A percentile compares a stretch with the other conserved stretches of the same genome.
Conservation (phyloP, 208 protist species). For the Acanthamoeba triangularis region DNA sequence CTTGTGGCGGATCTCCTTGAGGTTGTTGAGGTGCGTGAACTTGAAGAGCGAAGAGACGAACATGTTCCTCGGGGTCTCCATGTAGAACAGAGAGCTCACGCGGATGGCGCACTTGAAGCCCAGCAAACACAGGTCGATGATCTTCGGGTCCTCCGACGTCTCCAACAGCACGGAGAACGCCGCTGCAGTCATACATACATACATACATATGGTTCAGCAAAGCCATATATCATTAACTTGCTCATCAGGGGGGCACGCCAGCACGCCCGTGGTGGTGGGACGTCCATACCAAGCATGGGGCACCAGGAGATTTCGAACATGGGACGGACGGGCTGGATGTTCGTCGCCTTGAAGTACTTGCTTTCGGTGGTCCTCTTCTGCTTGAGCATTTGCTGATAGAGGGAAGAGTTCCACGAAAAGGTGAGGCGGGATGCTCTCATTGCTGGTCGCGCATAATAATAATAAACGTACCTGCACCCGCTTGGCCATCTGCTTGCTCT, state of each 20-base stretch:
- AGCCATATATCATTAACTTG: not conserved
- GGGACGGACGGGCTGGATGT: conserved; percentile 88
- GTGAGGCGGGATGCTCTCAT: no score
- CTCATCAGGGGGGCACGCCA: not conserved
- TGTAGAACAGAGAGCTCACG: conserved; percentile 87
- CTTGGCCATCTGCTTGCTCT: conserved; percentile 75
- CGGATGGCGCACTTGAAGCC: conserved; percentile 90
- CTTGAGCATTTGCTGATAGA: conserved; percentile 68
- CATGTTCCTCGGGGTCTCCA: conserved; percentile 89
- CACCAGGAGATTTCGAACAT: conserved; percentile 92
- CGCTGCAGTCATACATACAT: not conserved
- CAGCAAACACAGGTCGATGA: conserved; percentile 90
- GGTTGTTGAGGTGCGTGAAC: conserved; percentile 89
- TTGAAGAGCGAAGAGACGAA: conserved; percentile 92
- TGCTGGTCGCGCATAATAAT: no score
- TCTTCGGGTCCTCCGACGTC: conserved; percentile 80
- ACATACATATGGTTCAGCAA: not conserved
- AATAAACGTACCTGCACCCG: not conserved
- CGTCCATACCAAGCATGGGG: conserved; percentile 84
- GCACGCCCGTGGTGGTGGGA: not conserved
- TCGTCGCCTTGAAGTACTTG: conserved; percentile 82
- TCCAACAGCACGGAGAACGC: conserved; percentile 85
- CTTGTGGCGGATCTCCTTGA: conserved; percentile 91
- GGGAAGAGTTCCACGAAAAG: not conserved
- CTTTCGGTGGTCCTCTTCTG: conserved; percentile 17